Base-by-base conservation (phyloP, 225 moss, liverwort and hornwort genomes). In the Polytrichum commune region DNA sequence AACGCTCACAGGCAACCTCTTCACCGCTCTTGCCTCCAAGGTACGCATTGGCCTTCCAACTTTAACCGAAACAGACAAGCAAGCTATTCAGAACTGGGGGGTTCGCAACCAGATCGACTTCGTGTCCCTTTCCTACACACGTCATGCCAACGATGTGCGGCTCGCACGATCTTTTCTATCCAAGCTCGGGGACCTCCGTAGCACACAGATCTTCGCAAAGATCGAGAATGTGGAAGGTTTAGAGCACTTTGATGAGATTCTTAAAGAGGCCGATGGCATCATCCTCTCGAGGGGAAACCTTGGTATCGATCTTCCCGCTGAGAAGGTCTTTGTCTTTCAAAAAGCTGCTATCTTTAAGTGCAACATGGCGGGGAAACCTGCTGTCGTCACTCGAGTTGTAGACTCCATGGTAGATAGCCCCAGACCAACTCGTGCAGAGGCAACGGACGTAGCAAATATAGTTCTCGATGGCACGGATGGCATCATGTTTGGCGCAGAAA, bases 401-500 rank as follows among this genome's bases (percentile, higher is more conserved):
- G 96, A 97, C 64, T 87, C 96, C 0, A 97, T 97, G 96, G 89
- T 92, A 9, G 92, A 93, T 16, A 93, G 92, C n/a, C 96, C 96
- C 0, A 73, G 96, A 33, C 96, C 96, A 6, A 97, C 93, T 1
- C 83, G 96, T 53, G 96, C 93, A 0, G 96, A 97, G 79, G 96
- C 96, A 19, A 97, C 96, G 0, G 93, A 97, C 53, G 92, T 97
- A 0, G 94, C 94, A 13, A 97, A 97, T 20, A 92, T 83, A 23
- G 89, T 89, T 8, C 75, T 89, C 0, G 89, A 89, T 9, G 89
- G 89, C 1, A 82, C 86, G 0, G 89, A 90, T 18, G 84, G 83
- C 8, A 84, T 90, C 4, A 84, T 90, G 86, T 79, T 89, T n/a
- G 89, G 89, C 0, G 89, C 89, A 0, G 89, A 89, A 54, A 89